A percentile compares a stretch with the other conserved stretches of the same genome.
Evolutionary conservation across 73 alveolate species (phyloP).

Genomic region (Blepharisma stoltei): DNA sequence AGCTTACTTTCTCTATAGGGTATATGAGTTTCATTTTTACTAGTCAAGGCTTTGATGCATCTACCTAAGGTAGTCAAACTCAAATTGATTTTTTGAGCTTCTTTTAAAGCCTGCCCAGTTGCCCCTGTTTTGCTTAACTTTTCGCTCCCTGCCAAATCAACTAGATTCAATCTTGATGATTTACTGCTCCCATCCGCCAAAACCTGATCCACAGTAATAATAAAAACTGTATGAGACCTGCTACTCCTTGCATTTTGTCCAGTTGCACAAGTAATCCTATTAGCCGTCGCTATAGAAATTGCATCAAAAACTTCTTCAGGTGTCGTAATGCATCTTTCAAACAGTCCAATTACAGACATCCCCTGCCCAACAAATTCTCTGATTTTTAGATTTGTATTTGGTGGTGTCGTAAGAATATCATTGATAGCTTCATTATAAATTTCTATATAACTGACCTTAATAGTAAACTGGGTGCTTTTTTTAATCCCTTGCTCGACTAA

Average conservation of each 20-base stretch:
- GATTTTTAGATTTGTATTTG: constrained; percentile 58
- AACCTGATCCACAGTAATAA: constrained; percentile 74
- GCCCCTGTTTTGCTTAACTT: constrained; percentile 87
- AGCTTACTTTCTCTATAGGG: constrained; percentile 70
- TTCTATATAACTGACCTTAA: constrained; percentile 71
- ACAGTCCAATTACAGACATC: constrained; percentile 58
- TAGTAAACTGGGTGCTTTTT: constrained; percentile 54
- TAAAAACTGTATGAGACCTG: constrained; percentile 89
- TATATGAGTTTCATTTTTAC: constrained; percentile 53
- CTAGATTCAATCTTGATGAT: constrained; percentile 80
- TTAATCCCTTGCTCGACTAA: constrained; percentile 64
- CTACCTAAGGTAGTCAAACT: constrained; percentile 80
- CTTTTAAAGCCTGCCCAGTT: constrained; percentile 79
- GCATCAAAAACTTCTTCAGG: constrained; percentile 76
- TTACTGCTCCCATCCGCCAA: constrained; percentile 64
- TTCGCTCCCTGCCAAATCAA: constrained; percentile 94
- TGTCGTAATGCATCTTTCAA: constrained; percentile 60
- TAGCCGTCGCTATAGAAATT: constrained; percentile 73
- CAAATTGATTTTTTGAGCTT: constrained; percentile 81
- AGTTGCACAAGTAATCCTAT: constrained; percentile 87
- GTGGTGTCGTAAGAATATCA: constrained; percentile 65
- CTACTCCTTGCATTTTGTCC: constrained; percentile 87
- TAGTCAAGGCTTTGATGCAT: constrained; percentile 76
- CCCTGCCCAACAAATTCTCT: constrained; percentile 53
- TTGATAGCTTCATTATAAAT: constrained; percentile 83